Evolutionary conservation across 2,329 filamentous ascomycete genomes (phyloP).

Genomic region (Aspergillus glaucus): DNA sequence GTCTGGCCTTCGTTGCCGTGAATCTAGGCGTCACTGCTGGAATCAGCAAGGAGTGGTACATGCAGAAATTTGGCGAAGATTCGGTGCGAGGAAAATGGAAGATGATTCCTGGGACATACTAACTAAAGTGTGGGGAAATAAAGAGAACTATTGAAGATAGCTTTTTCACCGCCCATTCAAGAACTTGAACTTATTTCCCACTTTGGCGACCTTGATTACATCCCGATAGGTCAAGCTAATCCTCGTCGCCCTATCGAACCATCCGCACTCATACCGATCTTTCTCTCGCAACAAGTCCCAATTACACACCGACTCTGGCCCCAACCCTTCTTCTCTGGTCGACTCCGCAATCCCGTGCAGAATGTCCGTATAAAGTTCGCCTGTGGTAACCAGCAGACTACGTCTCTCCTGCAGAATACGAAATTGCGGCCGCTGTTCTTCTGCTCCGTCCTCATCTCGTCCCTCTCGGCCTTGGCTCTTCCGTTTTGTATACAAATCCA

Average conservation of each 20-base stretch:
- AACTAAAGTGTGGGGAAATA: constrained; percentile 5
- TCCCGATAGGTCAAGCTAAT: constrained; percentile 68
- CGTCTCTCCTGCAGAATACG: constrained; percentile 77
- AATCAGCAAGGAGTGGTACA: constrained; percentile 74
- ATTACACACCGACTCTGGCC: constrained; percentile 47
- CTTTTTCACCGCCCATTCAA: constrained; percentile 24
- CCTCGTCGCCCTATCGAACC: constrained; percentile 45
- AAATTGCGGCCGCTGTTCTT: constrained; percentile 30
- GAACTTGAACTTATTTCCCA: constrained; percentile 62
- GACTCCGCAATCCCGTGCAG: constrained; percentile 55
- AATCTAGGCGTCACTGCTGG: constrained; percentile 79
- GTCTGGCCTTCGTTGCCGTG: constrained; percentile 63
- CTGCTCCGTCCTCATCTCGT: constrained; percentile 4
- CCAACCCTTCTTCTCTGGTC: constrained; percentile 59
- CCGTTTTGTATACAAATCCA: constrained; percentile 65
- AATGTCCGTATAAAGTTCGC: constrained; percentile 49
- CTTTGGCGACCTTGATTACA: constrained; percentile 71
- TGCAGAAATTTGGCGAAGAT: constrained; percentile 63
- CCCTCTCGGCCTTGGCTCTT: not conserved
- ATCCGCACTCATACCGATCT: constrained; percentile 32
- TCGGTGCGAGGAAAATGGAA: constrained; percentile 60
- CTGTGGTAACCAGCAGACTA: constrained; percentile 57
- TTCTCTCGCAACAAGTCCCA: constrained; percentile 49
- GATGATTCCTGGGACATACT: constrained; percentile 60
- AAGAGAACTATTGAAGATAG: not conserved